A percentile compares a stretch with the other conserved stretches of the same genome.
These are phyloP conservation scores for Talaromyces sp. DNA, from an alignment of 2,329 filamentous ascomycete species.

Conservation along the genomic window DNA sequence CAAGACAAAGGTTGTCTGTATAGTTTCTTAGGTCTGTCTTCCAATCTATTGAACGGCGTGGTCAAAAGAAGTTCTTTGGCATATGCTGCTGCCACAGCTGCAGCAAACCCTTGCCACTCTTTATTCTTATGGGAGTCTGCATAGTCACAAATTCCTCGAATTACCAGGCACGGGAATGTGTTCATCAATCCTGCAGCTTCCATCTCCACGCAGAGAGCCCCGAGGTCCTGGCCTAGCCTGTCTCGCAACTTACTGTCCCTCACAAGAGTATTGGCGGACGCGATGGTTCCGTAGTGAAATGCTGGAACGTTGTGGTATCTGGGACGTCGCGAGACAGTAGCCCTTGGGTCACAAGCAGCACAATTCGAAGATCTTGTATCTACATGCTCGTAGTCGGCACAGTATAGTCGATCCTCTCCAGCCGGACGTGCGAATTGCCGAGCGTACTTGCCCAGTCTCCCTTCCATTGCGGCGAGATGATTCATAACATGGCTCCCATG, in stretches of 20 bases:
- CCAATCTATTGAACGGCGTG: neutral
- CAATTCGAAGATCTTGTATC: neutral
- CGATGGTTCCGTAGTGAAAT: conserved; percentile 26
- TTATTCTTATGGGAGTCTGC: conserved; percentile 13
- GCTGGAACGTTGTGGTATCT: neutral
- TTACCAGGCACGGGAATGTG: conserved; percentile 11
- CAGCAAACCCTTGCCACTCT: conserved; percentile 15
- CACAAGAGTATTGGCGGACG: conserved; percentile 23
- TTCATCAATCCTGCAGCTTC: conserved; percentile 13
- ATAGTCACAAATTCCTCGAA: conserved; percentile 15
- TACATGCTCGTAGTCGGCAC: neutral
- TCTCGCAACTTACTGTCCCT: neutral
- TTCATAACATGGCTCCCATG: neutral
- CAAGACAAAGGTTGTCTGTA: too few relatives aligned
- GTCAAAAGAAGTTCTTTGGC: conserved; percentile 5
- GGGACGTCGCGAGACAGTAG: conserved; percentile 1
- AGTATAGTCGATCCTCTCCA: neutral
- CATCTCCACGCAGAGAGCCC: neutral
- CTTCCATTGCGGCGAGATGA: neutral
- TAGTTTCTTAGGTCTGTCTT: neutral
- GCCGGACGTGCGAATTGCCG: neutral
- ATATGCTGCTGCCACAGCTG: conserved; percentile 11
- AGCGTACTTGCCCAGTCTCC: neutral
- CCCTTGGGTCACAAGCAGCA: neutral
- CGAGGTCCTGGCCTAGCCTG: neutral